These are phyloP conservation scores for Colletotrichum musicola DNA, from an alignment of 2,329 filamentous ascomycete genomes.

Conservation along the genomic window DNA sequence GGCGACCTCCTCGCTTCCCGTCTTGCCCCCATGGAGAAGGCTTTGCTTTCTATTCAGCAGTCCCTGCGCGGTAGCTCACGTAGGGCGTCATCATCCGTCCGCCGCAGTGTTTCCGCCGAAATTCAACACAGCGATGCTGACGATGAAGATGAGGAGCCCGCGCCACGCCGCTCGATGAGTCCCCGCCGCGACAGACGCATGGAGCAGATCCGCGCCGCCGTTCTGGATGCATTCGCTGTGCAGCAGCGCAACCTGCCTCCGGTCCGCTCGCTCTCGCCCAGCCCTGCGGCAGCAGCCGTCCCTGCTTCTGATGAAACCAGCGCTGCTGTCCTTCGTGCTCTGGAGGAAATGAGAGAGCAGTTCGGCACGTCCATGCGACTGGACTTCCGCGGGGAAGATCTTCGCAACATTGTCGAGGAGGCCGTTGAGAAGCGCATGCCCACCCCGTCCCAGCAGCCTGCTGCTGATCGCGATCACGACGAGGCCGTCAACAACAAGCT, in stretches of 20 bases:
- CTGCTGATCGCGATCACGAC: slow-evolving; percentile 46
- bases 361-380: slow-evolving; percentile 59
- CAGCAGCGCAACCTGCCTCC: slow-evolving; percentile 61
- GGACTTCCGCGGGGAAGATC: slow-evolving; percentile 62
- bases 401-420: slow-evolving; percentile 74
- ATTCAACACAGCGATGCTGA: slow-evolving; percentile 89
- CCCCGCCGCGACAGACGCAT: slow-evolving; percentile 82
- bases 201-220: slow-evolving; percentile 82
- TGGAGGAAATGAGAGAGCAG: slow-evolving; percentile 73
- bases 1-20: slow-evolving; percentile 81
- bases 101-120: slow-evolving; percentile 78
- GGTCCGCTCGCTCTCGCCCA: slow-evolving; percentile 36
- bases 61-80: slow-evolving; percentile 71
- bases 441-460: slow-evolving; percentile 51
- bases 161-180: slow-evolving; percentile 77
- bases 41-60: slow-evolving; percentile 81
- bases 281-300: slow-evolving; percentile 44
- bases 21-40: slow-evolving; percentile 83
- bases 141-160: slow-evolving; percentile 86
- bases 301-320: slow-evolving; percentile 45
- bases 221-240: slow-evolving; percentile 78
- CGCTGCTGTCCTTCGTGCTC: slow-evolving; percentile 72
- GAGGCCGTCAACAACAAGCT: slow-evolving; percentile 66
- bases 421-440: slow-evolving; percentile 70
- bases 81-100: slow-evolving; percentile 64